A percentile compares a stretch with the other conserved stretches of the same genome.
Conservation (phyloP, 2,329 filamentous ascomycete genomes). For the Xylaria sp. region DNA sequence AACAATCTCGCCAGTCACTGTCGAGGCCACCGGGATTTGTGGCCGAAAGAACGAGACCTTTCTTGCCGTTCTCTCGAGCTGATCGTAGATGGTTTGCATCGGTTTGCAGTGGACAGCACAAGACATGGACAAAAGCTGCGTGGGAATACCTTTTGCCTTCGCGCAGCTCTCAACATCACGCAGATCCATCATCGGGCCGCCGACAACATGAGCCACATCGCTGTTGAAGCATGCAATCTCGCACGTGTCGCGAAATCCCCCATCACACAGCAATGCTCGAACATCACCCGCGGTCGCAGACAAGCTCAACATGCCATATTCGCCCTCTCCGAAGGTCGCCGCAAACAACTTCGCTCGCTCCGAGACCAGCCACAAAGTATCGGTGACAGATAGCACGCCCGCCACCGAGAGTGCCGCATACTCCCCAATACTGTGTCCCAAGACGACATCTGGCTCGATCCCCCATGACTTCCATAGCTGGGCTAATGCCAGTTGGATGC, state of each 20-base stretch:
- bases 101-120: constrained; percentile 60
- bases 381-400: constrained; percentile 61
- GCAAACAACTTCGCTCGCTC: constrained; percentile 59
- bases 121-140: constrained; percentile 52
- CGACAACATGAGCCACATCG: constrained; percentile 51
- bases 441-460: constrained; percentile 48
- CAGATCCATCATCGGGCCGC: constrained; percentile 56
- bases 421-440: constrained; percentile 61
- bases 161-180: constrained; percentile 50
- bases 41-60: constrained; percentile 51
- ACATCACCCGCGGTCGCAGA: constrained; percentile 48
- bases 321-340: constrained; percentile 56
- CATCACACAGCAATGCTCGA: constrained; percentile 51
- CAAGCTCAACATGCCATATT: constrained; percentile 64
- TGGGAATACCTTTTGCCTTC: constrained; percentile 46
- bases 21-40: constrained; percentile 50
- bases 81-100: constrained; percentile 59
- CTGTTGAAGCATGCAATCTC: constrained; percentile 23
- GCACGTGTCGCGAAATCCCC: background rate
- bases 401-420: constrained; percentile 65
- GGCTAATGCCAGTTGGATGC: constrained; percentile 46
- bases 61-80: constrained; percentile 57
- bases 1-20: constrained; percentile 32
- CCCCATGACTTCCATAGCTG: constrained; percentile 47
- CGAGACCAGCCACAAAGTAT: constrained; percentile 65